Percentiles rank a stretch among this genome's conserved stretches.
Evolutionary conservation across 116 monocot genomes (phyloP).

Genomic region (Dioscorea cayenensis): DNA sequence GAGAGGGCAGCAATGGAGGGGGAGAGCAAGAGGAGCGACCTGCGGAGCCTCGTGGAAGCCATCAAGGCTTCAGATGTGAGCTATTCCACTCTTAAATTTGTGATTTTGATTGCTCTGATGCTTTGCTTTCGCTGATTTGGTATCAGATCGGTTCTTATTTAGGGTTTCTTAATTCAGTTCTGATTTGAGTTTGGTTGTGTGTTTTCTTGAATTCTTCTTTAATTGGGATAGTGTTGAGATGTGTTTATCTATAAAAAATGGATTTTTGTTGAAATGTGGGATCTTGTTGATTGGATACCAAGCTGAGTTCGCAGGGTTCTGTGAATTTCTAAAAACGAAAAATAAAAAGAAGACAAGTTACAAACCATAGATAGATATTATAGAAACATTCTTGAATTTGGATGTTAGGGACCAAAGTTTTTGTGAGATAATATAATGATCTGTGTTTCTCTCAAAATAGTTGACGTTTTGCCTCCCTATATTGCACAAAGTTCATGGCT

Average conservation of each 20-base stretch:
- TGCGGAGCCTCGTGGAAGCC: slow-evolving; percentile 32
- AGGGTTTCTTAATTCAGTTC: neutral
- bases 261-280: neutral
- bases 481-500: no score
- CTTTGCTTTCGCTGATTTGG: neutral
- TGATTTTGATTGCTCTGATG: neutral
- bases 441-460: no score
- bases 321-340: no score
- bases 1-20: slow-evolving; percentile 16
- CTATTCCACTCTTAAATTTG: slow-evolving; percentile 1
- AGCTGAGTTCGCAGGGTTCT: no score
- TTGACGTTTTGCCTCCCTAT: no score
- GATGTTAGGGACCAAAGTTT: no score
- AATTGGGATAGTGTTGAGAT: no score
- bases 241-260: neutral
- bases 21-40: slow-evolving; percentile 19
- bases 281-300: neutral
- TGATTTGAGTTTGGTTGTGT: neutral
- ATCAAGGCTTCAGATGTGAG: slow-evolving; percentile 42
- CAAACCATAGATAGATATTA: no score
- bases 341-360: no score
- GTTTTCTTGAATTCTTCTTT: no score
- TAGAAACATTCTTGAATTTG: no score
- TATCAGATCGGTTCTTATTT: neutral
- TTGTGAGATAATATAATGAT: no score